These are phyloP conservation scores for Barnettozyma botsteinii DNA, from an alignment of 805 yeast species.

Conservation along the genomic window DNA sequence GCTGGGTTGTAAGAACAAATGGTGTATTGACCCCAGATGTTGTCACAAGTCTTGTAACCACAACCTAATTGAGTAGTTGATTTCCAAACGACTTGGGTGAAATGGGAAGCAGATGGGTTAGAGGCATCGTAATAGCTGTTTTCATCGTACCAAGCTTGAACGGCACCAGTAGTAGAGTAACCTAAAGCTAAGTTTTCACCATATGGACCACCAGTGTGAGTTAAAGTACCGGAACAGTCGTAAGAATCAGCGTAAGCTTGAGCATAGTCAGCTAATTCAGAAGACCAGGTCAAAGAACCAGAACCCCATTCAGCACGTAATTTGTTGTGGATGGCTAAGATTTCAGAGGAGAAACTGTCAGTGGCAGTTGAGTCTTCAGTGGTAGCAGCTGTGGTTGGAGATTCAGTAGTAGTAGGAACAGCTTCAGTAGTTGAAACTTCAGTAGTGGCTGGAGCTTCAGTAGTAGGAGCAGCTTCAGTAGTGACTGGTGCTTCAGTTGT, in stretches of 20 bases:
- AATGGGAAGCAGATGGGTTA: slow-evolving; percentile 65
- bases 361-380: slow-evolving; percentile 19
- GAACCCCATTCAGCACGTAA: slow-evolving; percentile 45
- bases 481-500: slow-evolving; percentile 12
- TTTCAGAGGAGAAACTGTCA: slow-evolving; percentile 32
- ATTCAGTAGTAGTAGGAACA: slow-evolving; percentile 14
- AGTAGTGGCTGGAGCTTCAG: slow-evolving; percentile 11
- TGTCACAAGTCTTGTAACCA: slow-evolving; percentile 58
- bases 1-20: slow-evolving; percentile 72
- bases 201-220: slow-evolving; percentile 66
- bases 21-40: slow-evolving; percentile 52
- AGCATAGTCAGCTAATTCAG: slow-evolving; percentile 43
- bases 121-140: slow-evolving; percentile 47
- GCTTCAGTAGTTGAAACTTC: slow-evolving; percentile 6
- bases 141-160: slow-evolving; percentile 77
- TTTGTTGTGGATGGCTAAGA: slow-evolving; percentile 45
- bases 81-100: slow-evolving; percentile 82
- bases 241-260: slow-evolving; percentile 44
- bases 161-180: slow-evolving; percentile 45
- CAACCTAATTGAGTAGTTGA: slow-evolving; percentile 66
- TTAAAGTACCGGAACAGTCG: slow-evolving; percentile 55
- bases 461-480: slow-evolving; percentile 10
- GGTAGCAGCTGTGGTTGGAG: slow-evolving; percentile 18
- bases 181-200: slow-evolving; percentile 85
- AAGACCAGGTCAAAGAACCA: slow-evolving; percentile 44